Evolutionary conservation across 441 rosid genomes (phyloP).

Genomic region (Raphanus hybrid): DNA sequence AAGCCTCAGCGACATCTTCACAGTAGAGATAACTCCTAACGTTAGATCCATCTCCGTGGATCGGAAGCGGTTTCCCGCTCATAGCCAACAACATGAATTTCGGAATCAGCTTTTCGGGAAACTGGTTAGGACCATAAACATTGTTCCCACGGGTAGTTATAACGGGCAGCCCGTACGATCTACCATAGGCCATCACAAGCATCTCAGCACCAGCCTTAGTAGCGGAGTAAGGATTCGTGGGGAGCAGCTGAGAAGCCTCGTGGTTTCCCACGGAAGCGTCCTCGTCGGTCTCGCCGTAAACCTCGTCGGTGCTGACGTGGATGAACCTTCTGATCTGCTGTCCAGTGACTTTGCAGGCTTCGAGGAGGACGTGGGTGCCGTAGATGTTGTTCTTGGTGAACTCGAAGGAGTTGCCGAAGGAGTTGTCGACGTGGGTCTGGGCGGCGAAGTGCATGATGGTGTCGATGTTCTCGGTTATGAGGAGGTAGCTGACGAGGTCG

Average conservation of each 20-base stretch:
- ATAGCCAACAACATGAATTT: conserved; percentile 66
- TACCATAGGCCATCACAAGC: conserved; percentile 77
- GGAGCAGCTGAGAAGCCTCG: conserved; percentile 76
- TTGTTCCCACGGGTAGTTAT: conserved; percentile 69
- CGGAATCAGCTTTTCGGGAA: conserved; percentile 48
- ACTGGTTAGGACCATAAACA: too few species aligned
- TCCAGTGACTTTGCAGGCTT: conserved; percentile 76
- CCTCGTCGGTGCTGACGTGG: conserved; percentile 75
- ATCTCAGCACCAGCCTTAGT: conserved; percentile 77
- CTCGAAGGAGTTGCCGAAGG: conserved; percentile 74
- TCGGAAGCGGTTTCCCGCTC: conserved; percentile 70
- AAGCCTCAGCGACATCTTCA: too few species aligned
- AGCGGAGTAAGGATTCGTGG: conserved; percentile 70
- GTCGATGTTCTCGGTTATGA: conserved; percentile 65
- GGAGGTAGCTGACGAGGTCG: conserved; percentile 74
- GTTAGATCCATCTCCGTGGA: too few species aligned
- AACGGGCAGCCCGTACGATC: conserved; percentile 71
- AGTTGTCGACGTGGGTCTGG: conserved; percentile 71
- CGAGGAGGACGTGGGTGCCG: conserved; percentile 67
- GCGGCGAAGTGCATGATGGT: conserved; percentile 80
- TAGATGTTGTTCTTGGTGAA: conserved; percentile 49
- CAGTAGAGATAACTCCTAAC: too few species aligned
- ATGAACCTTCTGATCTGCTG: conserved; percentile 65
- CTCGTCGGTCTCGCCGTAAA: conserved; percentile 74
- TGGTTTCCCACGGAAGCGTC: conserved; percentile 69